Evolutionary conservation across 208 protist genomes (phyloP).

Genomic region (Trypanosoma cruzi): DNA sequence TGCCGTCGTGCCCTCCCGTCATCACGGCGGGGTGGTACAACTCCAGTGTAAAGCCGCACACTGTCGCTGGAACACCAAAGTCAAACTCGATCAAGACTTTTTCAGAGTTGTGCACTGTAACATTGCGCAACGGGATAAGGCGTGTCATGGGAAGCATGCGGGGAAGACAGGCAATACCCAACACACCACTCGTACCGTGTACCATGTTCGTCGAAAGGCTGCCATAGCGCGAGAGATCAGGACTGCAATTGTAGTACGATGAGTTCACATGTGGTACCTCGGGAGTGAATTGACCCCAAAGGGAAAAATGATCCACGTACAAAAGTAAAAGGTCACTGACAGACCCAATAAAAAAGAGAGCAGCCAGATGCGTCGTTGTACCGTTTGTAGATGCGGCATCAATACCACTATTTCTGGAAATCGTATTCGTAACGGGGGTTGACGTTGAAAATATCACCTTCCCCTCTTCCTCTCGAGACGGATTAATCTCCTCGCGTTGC

Average conservation of each 20-base stretch:
- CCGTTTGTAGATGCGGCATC: neutral
- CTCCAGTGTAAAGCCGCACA: conserved; percentile 34
- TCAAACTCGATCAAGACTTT: conserved; percentile 29
- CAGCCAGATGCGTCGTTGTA: neutral
- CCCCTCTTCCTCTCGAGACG: neutral
- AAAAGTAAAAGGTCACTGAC: conserved; percentile 22
- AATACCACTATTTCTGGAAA: neutral
- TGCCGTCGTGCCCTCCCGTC: conserved; percentile 1
- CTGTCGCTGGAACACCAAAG: conserved; percentile 21
- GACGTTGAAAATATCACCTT: neutral
- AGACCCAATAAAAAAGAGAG: conserved; percentile 23
- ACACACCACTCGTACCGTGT: neutral
- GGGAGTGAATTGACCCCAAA: conserved; percentile 21
- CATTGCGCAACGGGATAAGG: conserved; percentile 15
- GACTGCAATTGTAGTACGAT: conserved; percentile 15
- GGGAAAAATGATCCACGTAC: conserved; percentile 21
- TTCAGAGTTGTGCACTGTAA: conserved; percentile 8
- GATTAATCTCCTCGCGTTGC: neutral
- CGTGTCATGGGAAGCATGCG: conserved; percentile 19
- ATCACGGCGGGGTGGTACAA: conserved; percentile 24
- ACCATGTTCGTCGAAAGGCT: neutral
- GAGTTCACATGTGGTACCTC: neutral
- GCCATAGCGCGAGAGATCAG: conserved; percentile 19
- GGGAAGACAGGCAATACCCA: conserved; percentile 14
- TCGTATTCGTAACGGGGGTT: neutral